Conservation (phyloP, 2,329 filamentous ascomycete species). For the Botryotinia narcissicola region DNA sequence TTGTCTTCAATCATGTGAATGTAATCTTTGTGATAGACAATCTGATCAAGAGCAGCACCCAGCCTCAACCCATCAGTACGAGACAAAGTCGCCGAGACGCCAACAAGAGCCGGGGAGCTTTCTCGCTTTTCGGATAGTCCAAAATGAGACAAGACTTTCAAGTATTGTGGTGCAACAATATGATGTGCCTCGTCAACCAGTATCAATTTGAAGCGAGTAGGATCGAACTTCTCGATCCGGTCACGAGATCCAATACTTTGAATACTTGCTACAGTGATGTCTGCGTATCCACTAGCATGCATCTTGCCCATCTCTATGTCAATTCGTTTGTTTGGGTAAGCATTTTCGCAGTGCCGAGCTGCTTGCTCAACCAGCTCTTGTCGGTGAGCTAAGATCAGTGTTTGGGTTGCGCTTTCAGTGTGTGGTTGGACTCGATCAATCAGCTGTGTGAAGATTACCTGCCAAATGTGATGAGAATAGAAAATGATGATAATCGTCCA, state of each 20-base stretch:
- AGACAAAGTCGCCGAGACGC: constrained; percentile 79
- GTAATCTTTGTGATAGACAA: constrained; percentile 90
- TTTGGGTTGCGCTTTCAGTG: constrained; percentile 62
- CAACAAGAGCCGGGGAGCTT: constrained; percentile 68
- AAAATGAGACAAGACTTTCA: constrained; percentile 75
- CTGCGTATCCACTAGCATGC: constrained; percentile 74
- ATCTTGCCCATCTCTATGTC: constrained; percentile 88
- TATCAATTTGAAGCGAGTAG: constrained; percentile 77
- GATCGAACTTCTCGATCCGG: constrained; percentile 80
- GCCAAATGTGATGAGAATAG: constrained; percentile 12
- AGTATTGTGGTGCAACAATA: constrained; percentile 81
- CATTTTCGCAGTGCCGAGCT: constrained; percentile 73
- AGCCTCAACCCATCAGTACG: constrained; percentile 81
- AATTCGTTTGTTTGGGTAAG: constrained; percentile 77
- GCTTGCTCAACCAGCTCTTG: constrained; percentile 94
- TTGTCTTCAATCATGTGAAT: constrained; percentile 82
- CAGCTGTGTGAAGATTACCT: constrained; percentile 95
- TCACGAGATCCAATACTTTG: constrained; percentile 76
- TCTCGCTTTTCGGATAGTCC: constrained; percentile 55
- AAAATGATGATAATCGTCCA: not conserved
- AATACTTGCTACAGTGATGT: constrained; percentile 92
- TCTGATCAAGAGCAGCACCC: constrained; percentile 85
- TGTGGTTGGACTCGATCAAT: constrained; percentile 70
- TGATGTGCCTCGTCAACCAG: constrained; percentile 97
- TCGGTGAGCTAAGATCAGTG: constrained; percentile 87